Conservation (phyloP, 2,329 filamentous ascomycete species). For the Leptodontidium sp. region DNA sequence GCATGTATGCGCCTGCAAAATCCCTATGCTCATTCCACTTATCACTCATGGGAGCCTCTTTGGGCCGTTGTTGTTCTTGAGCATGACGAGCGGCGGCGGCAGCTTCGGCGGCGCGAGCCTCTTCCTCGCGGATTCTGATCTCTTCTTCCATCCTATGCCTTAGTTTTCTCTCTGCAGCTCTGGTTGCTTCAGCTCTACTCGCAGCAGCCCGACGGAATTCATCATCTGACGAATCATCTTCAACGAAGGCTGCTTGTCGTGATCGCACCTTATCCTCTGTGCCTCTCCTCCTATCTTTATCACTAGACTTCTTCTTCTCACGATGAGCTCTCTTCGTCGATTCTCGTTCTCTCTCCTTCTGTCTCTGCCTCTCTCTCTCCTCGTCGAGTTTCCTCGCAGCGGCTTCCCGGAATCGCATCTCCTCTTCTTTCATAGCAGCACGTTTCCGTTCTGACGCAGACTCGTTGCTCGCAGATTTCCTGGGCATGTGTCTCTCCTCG, state of each 20-base stretch:
- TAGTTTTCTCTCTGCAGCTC: slow-evolving; percentile 38
- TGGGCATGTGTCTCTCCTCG: slow-evolving; percentile 52
- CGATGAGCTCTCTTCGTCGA: slow-evolving; percentile 33
- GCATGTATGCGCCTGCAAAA: slow-evolving; percentile 44
- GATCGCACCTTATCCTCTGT: slow-evolving; percentile 44
- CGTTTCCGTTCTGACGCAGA: slow-evolving; percentile 45
- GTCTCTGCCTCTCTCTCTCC: slow-evolving; percentile 40
- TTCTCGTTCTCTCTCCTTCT: slow-evolving; percentile 45
- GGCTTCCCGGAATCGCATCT: slow-evolving; percentile 38
- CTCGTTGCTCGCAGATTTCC: slow-evolving; percentile 58
- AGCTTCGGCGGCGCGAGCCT: slow-evolving; percentile 26
- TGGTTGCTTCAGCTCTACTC: slow-evolving; percentile 24
- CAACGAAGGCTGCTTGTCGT: slow-evolving; percentile 37
- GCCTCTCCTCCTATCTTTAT: slow-evolving; percentile 51
- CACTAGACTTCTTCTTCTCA: slow-evolving; percentile 47
- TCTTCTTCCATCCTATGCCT: slow-evolving; percentile 40
- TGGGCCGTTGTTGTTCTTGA: slow-evolving; percentile 24
- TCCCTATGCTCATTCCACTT: slow-evolving; percentile 43
- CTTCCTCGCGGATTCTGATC: slow-evolving; percentile 33
- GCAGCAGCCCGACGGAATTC: slow-evolving; percentile 10
- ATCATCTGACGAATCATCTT: slow-evolving; percentile 42
- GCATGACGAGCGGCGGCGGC: slow-evolving; percentile 25
- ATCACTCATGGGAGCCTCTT: slow-evolving; percentile 34
- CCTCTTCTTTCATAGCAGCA: slow-evolving; percentile 43
- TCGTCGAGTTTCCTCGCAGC: slow-evolving; percentile 31